Evolutionary conservation across 306 rosid species (phyloP), one percentile per base, ranked within the genome.

Genomic region (Sechiopsis laciniata): DNA sequence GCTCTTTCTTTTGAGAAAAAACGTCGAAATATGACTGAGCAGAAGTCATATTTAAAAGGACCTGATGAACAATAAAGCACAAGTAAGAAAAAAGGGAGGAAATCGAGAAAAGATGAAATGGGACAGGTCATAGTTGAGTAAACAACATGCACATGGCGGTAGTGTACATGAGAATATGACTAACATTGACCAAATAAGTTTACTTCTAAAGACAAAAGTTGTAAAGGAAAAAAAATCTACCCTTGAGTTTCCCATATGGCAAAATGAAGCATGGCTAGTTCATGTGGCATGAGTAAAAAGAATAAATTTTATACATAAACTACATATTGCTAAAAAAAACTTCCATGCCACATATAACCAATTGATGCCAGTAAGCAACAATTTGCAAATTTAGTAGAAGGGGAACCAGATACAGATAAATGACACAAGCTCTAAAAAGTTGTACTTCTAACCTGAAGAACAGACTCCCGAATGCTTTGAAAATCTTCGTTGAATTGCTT

Each of bases 11-110:
- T 74, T 67, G 76, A 48, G 92, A 80, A 83, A 90, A 88, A 32
- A 85, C 78, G 71, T 92, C 90, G 6, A 90, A 87, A 82, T 90
- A 92, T 4, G 97, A 88, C 83, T 87, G 84, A 53, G 84, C 91
- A 6, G 95, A 87, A 62, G 92, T 83, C 75, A 92, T 80, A 82
- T 87, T 83, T 71, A 91, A 79, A 75, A 92, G 89, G 71, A 92
- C 95, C 97, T 90, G 85, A 82, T 35, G 79, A 57, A 72, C 61
- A 76, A 67, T 59, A 45, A 42, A 14, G 64, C 76, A 67, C 13
- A 42, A 73, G 73, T 80, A 68, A 80, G 68, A 59, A 61, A 72
- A 37, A 74, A 21, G 16, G 46, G 55, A 40, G 60, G 60, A 70
- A 79, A 71, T 26, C 9, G 4, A 65, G 32, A 68, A 21, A 66